Percentiles rank a stretch among this genome's conserved stretches.
Conservation (phyloP, 176 grass and related monocot species). For the Aechmea fasciata region DNA sequence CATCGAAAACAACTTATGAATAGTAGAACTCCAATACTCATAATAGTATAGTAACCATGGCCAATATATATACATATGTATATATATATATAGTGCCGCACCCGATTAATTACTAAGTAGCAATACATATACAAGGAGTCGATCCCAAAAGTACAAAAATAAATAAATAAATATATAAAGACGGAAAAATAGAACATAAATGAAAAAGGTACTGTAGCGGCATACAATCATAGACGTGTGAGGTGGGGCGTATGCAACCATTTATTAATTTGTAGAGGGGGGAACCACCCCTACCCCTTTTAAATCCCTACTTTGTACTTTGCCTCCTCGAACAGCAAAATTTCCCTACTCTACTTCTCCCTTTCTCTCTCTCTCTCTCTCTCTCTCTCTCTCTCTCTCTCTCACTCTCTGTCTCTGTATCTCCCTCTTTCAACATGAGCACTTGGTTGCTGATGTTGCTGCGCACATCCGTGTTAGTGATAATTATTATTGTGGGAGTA, state of each 20-base stretch:
- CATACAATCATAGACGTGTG: conserved; percentile 37
- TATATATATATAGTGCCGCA: too few relatives aligned
- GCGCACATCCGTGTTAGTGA: conserved; percentile 13
- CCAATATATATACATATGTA: too few relatives aligned
- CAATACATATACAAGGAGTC: too few relatives aligned
- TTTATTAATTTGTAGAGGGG: conserved; percentile 15
- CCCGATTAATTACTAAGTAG: too few relatives aligned
- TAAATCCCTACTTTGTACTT: conserved; percentile 17
- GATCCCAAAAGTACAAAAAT: not conserved
- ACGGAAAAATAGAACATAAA: not conserved
- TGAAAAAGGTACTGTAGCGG: conserved; percentile 10
- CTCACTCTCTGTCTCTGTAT: conserved; percentile 2
- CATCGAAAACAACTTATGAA: too few relatives aligned
- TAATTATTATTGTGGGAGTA: not conserved
- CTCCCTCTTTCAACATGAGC: conserved; percentile 9
- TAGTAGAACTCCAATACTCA: too few relatives aligned
- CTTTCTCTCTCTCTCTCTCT: conserved; percentile 33
- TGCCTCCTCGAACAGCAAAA: conserved; percentile 19
- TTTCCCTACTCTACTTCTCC: not conserved
- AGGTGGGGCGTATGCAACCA: conserved; percentile 15
- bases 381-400: conserved; percentile 1
- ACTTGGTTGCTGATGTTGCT: not conserved
- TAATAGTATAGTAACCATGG: too few relatives aligned
- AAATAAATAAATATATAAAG: not conserved
- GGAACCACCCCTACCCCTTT: not conserved